Evolutionary conservation across 2,329 filamentous ascomycete genomes (phyloP).

Genomic region (Didymella keratinophila): DNA sequence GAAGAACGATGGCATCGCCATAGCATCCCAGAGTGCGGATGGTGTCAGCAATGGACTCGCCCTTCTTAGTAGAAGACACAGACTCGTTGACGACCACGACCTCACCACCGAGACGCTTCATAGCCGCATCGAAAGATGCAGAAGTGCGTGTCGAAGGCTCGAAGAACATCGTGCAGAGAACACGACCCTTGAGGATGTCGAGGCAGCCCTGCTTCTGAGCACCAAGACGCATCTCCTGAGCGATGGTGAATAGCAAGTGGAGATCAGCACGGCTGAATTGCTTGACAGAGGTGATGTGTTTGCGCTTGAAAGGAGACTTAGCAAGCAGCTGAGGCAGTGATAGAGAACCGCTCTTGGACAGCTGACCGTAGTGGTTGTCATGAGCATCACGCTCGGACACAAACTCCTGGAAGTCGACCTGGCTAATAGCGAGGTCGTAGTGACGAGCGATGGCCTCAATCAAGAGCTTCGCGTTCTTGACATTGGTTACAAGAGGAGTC

Average conservation of each 20-base stretch:
- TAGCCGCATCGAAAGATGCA: slow-evolving; percentile 94
- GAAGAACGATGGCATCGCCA: slow-evolving; percentile 92
- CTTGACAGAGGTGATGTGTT: slow-evolving; percentile 89
- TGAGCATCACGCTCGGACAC: slow-evolving; percentile 47
- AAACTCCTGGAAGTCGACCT: slow-evolving; percentile 91
- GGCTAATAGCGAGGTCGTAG: slow-evolving; percentile 82
- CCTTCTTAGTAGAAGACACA: slow-evolving; percentile 90
- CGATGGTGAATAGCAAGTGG: slow-evolving; percentile 93
- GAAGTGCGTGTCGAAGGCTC: slow-evolving; percentile 97
- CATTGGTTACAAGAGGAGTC: slow-evolving; percentile 95
- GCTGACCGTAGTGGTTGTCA: slow-evolving; percentile 46
- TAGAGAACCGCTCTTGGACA: slow-evolving; percentile 64
- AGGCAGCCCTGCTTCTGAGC: slow-evolving; percentile 92
- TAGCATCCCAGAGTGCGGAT: slow-evolving; percentile 94
- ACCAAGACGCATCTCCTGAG: slow-evolving; percentile 95
- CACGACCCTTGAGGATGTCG: slow-evolving; percentile 82
- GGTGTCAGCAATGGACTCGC: slow-evolving; percentile 91
- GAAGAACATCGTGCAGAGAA: slow-evolving; percentile 94
- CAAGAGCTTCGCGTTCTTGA: slow-evolving; percentile 98
- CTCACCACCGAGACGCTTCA: slow-evolving; percentile 94
- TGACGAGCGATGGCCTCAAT: slow-evolving; percentile 92
- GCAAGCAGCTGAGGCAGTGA: slow-evolving; percentile 75
- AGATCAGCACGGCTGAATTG: slow-evolving; percentile 88
- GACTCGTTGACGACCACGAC: slow-evolving; percentile 83
- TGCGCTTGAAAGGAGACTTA: slow-evolving; percentile 85